phyloP scores from a whole-genome alignment of 306 rosid species.

The Lathyrus tuberosus region DNA sequence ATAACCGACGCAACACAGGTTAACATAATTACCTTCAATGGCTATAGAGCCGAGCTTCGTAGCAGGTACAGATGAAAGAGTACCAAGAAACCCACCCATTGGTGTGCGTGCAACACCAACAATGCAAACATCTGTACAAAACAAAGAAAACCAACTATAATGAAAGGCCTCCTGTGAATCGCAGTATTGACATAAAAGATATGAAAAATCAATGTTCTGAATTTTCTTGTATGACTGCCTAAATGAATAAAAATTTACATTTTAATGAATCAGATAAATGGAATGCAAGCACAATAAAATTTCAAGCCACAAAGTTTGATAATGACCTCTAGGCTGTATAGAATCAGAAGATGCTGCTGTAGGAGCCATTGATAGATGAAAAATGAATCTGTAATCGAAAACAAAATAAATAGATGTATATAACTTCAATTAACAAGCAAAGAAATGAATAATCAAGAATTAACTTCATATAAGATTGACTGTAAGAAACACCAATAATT shows the following conservation, averaged over 20 bases:
- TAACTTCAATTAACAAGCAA: constrained; percentile 14
- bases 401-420: neutral
- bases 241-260: constrained; percentile 3
- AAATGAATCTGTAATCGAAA: constrained; percentile 46
- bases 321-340: constrained; percentile 75
- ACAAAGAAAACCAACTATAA: constrained; percentile 33
- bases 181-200: constrained; percentile 14
- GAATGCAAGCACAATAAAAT: neutral
- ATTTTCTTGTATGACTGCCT: neutral
- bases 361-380: constrained; percentile 63
- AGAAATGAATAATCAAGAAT: constrained; percentile 12
- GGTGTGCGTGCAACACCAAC: constrained; percentile 99
- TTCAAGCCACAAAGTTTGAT: constrained; percentile 27
- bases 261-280: constrained; percentile 1
- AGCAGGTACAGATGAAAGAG: constrained; percentile 82
- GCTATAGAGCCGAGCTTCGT: constrained; percentile 92
- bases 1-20: constrained; percentile 11
- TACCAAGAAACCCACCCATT: constrained; percentile 92
- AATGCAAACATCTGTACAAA: constrained; percentile 81
- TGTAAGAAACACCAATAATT: constrained; percentile 14
- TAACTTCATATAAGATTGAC: constrained; percentile 4
- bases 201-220: constrained; percentile 16
- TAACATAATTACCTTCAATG: constrained; percentile 66
- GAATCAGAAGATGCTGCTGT: constrained; percentile 64
- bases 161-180: neutral